Base-by-base conservation (phyloP, 1,284 basidiomycete genomes). In the Mycosarcoma mackinlayi region DNA sequence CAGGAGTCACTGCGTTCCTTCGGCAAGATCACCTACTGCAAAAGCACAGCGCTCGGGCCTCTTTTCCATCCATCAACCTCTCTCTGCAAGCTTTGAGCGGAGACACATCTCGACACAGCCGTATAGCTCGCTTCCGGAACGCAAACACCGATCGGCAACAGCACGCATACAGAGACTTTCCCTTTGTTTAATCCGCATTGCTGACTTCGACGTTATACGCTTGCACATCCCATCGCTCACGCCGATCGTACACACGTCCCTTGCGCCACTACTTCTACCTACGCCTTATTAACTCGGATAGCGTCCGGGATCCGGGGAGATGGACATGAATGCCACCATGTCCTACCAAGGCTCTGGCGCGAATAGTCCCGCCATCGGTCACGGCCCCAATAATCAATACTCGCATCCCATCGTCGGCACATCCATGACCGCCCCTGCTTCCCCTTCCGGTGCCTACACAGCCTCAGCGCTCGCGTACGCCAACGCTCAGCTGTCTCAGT, bases 401-500 rank as follows among this genome's bases (percentile, higher is more conserved):
- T 45, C 51, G 18, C 58, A 65, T 39, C 33, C 49, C 18, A 48
- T 55, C 18, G 38, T 39, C 4, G 68, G 68, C 16, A 49, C 62
- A 18, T 71, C 68, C 3, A 24, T 65, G n/a, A 71, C 69, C 35
- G 63, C 69, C 5, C 62, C 63, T 9, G 69, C 63, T 23, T 72
- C 69, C 0, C 69, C 69, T 13, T 66, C 63, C 13, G 63, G 63
- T 24, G 63, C 63, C 40, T 72, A 72, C 40, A 62, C 67, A 13
- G 56, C 62, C 6, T 69, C 65, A 9, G 73, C 73, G 10, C 63
- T 76, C 24, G 76, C 74, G 25, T 76, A 76, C 30, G 76, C 76
- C 47, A 78, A 76, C 18, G 76, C 76, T 42, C 74, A 76, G 64
- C 69, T 78, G 7, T 70, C 66, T 24, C 67, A 76, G 34, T 78